phyloP scores from a whole-genome alignment of 345 rosid genomes.

The Brassica cretica region DNA sequence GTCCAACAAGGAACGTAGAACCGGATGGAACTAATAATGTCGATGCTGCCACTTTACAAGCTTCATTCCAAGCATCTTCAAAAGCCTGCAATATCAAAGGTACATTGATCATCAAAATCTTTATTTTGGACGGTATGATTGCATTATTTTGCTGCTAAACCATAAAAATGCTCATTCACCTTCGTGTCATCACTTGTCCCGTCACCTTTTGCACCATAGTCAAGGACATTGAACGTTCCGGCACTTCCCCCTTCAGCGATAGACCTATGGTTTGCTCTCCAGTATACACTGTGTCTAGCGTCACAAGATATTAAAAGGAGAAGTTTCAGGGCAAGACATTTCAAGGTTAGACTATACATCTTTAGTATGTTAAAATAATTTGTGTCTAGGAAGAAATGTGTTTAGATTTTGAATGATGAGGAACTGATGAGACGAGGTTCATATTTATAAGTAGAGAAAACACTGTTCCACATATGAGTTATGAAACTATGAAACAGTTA shows the following conservation, averaged over 20 bases:
- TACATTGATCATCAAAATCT: not conserved
- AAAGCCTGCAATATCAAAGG: conserved; percentile 58
- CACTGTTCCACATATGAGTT: conserved; percentile 23
- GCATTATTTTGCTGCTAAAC: conserved; percentile 11
- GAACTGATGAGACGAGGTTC: conserved; percentile 15
- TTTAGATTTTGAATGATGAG: conserved; percentile 20
- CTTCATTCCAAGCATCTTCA: conserved; percentile 68
- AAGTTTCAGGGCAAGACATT: conserved; percentile 28
- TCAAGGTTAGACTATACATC: conserved; percentile 41
- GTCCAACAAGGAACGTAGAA: conserved; percentile 66
- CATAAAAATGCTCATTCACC: conserved; percentile 42
- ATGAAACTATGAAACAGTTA: conserved; percentile 31
- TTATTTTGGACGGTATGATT: not conserved
- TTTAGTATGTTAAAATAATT: not conserved
- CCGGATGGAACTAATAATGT: conserved; percentile 71
- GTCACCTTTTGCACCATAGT: conserved; percentile 83
- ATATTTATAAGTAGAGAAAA: conserved; percentile 44
- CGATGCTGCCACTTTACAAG: conserved; percentile 64
- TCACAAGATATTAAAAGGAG: conserved; percentile 44
- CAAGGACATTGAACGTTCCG: conserved; percentile 52
- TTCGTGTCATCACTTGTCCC: conserved; percentile 74
- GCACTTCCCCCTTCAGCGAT: conserved; percentile 28
- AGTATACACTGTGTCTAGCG: conserved; percentile 51
- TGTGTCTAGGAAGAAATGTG: not conserved
- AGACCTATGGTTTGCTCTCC: conserved; percentile 37